A percentile compares a stretch with the other conserved stretches of the same genome.
phyloP scores from a whole-genome alignment of 495 filamentous ascomycete species.

The Cercophora scortea region DNA sequence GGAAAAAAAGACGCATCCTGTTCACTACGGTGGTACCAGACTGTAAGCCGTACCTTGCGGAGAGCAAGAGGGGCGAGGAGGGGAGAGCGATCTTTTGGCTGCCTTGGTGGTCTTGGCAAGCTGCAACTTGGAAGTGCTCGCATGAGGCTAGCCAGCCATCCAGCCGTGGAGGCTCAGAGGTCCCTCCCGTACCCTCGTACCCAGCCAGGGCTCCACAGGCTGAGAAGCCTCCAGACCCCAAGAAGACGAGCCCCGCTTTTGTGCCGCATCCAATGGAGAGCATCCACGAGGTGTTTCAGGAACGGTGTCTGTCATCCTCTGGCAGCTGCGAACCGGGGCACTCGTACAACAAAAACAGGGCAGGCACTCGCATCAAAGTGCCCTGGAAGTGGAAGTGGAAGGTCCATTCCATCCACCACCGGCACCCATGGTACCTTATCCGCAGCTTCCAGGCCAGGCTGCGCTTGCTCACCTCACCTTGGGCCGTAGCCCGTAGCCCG shows the following conservation, averaged over 20 bases:
- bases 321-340: neutral
- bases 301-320: slow-evolving; percentile 6
- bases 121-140: too few relatives aligned
- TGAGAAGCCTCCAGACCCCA: neutral
- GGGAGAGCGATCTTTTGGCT: too few relatives aligned
- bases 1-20: neutral
- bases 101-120: too few relatives aligned
- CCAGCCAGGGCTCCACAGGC: too few relatives aligned
- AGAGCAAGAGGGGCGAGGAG: too few relatives aligned
- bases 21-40: neutral
- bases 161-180: too few relatives aligned
- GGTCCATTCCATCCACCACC: neutral
- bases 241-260: neutral
- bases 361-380: too few relatives aligned
- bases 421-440: neutral
- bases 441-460: neutral
- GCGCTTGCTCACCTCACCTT: neutral
- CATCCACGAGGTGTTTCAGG: slow-evolving; percentile 11
- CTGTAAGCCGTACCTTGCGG: neutral
- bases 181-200: too few relatives aligned
- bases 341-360: neutral
- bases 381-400: too few relatives aligned
- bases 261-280: slow-evolving; percentile 2
- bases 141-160: too few relatives aligned
- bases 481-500: too few relatives aligned